Evolutionary conservation across 768 basidiomycete genomes (phyloP).

Genomic region (Chalciporus chontae): DNA sequence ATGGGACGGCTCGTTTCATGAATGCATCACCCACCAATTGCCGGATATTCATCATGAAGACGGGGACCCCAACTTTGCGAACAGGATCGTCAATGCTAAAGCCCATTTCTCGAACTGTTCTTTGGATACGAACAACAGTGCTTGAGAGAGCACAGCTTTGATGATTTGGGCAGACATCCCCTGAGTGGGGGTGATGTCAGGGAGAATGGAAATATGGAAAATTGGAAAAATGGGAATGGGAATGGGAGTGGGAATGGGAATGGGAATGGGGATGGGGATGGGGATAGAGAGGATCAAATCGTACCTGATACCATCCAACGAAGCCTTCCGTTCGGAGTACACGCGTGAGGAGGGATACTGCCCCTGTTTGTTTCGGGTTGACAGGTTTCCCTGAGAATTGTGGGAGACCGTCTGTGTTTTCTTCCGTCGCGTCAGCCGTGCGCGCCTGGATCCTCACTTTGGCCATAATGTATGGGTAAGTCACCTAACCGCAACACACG

Average conservation of each 20-base stretch:
- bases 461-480: conserved; percentile 94
- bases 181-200: conserved; percentile 34
- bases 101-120: conserved; percentile 95
- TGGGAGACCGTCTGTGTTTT: conserved; percentile 21
- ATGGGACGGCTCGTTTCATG: too few relatives aligned
- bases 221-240: neutral
- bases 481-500: conserved; percentile 52
- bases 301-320: conserved; percentile 92
- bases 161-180: conserved; percentile 96
- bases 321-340: conserved; percentile 78
- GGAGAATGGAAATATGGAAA: neutral
- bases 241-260: neutral
- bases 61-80: conserved; percentile 30
- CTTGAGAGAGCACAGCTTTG: conserved; percentile 95
- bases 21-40: neutral
- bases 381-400: neutral
- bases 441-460: conserved; percentile 95
- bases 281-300: conserved; percentile 17
- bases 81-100: conserved; percentile 61
- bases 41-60: conserved; percentile 6
- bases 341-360: conserved; percentile 68
- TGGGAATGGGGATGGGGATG: neutral
- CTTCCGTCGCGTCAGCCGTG: conserved; percentile 43
- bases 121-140: conserved; percentile 94
- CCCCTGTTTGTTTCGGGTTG: conserved; percentile 58